phyloP scores from a whole-genome alignment of 192 early-diverging fungal genomes.

The Podila horticola region DNA sequence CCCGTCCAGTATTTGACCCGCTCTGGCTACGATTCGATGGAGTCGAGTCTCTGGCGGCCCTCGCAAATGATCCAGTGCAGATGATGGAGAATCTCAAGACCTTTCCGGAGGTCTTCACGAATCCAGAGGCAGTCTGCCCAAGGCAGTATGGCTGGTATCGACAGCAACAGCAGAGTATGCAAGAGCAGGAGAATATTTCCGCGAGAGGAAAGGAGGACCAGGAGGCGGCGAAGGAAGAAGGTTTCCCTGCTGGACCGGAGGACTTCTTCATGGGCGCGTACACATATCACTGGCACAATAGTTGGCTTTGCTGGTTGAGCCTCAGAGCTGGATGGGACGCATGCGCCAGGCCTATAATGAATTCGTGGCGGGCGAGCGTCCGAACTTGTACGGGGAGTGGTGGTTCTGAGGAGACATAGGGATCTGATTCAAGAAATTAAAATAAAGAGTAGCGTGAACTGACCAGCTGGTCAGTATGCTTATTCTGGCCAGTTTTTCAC shows the following conservation, averaged over 20 bases:
- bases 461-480: too few relatives aligned
- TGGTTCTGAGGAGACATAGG: not conserved
- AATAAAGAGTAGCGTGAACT: too few relatives aligned
- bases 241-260: slow-evolving; percentile 39
- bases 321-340: slow-evolving; percentile 47
- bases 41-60: not conserved
- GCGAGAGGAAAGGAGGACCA: too few relatives aligned
- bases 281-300: slow-evolving; percentile 54
- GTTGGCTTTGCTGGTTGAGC: slow-evolving; percentile 18
- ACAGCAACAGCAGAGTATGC: too few relatives aligned
- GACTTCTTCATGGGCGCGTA: slow-evolving; percentile 44
- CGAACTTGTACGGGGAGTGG: slow-evolving; percentile 50
- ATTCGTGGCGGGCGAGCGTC: slow-evolving; percentile 27
- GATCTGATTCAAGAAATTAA: not conserved
- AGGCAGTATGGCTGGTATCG: not conserved
- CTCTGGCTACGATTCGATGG: slow-evolving; percentile 41
- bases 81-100: slow-evolving; percentile 27
- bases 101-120: slow-evolving; percentile 26
- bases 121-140: slow-evolving; percentile 21
- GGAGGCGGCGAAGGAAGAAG: too few relatives aligned
- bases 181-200: too few relatives aligned
- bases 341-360: slow-evolving; percentile 40
- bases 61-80: not conserved
- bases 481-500: too few relatives aligned
- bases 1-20: slow-evolving; percentile 43